Evolutionary conservation across 2,329 filamentous ascomycete species (phyloP).

Genomic region (Claviceps purpurea): DNA sequence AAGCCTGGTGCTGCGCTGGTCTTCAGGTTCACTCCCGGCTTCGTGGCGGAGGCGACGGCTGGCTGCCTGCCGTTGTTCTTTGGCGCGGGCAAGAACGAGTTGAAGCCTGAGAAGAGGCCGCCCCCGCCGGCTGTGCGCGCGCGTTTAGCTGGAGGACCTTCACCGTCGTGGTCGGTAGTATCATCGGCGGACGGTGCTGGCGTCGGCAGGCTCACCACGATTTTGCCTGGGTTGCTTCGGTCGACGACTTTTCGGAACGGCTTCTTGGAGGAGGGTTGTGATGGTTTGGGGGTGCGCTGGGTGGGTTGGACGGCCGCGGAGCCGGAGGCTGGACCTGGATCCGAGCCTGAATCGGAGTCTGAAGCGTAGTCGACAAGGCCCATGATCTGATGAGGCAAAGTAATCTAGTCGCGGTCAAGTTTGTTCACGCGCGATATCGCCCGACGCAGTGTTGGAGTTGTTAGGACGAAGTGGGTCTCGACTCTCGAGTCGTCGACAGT

Average conservation of each 20-base stretch:
- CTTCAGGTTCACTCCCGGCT: conserved; percentile 50
- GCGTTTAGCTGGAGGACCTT: conserved; percentile 53
- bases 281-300: conserved; percentile 18
- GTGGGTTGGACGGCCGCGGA: conserved; percentile 31
- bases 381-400: conserved; percentile 33
- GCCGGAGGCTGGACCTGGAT: conserved; percentile 63
- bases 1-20: conserved; percentile 78
- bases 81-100: conserved; percentile 73
- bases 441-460: not conserved
- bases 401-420: not conserved
- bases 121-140: conserved; percentile 37
- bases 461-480: no score
- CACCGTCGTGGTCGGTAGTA: conserved; percentile 14
- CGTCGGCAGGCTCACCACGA: conserved; percentile 63
- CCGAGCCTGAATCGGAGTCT: conserved; percentile 56
- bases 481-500: no score
- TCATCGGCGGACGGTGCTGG: conserved; percentile 23
- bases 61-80: conserved; percentile 40
- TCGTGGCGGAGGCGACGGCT: conserved; percentile 15
- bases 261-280: conserved; percentile 31
- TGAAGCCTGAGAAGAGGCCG: conserved; percentile 66
- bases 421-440: not conserved
- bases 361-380: conserved; percentile 61
- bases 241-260: conserved; percentile 71
- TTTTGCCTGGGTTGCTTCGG: conserved; percentile 68